Percentiles rank a stretch among this genome's conserved stretches.
These are phyloP conservation scores for Starmera pachycereana DNA, from an alignment of 805 yeast genomes.

Conservation along the genomic window DNA sequence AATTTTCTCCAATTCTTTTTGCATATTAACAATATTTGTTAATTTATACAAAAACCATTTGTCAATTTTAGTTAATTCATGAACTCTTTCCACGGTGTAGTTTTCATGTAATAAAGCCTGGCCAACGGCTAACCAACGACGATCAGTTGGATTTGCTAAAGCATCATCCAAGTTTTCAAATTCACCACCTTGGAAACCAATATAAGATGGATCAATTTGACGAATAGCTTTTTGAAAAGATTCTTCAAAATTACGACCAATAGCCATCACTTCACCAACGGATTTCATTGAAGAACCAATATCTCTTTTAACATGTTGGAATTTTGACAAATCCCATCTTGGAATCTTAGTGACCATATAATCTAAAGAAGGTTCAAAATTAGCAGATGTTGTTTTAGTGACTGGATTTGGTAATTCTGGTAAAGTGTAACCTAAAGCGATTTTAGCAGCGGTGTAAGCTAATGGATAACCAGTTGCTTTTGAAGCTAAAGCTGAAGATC, in stretches of 20 bases:
- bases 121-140: slow-evolving; percentile 97
- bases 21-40: slow-evolving; percentile 86
- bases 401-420: slow-evolving; percentile 96
- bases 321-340: slow-evolving; percentile 95
- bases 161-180: slow-evolving; percentile 70
- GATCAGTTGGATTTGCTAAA: slow-evolving; percentile 81
- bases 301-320: slow-evolving; percentile 88
- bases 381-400: slow-evolving; percentile 91
- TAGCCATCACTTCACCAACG: slow-evolving; percentile 99
- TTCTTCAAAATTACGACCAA: slow-evolving; percentile 96
- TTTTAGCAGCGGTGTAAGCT: slow-evolving; percentile 97
- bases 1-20: slow-evolving; percentile 62
- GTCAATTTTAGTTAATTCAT: slow-evolving; percentile 86
- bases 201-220: slow-evolving; percentile 83
- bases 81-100: slow-evolving; percentile 86
- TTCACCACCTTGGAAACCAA: slow-evolving; percentile 86
- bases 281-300: slow-evolving; percentile 97
- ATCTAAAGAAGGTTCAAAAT: slow-evolving; percentile 94
- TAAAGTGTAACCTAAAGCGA: slow-evolving; percentile 87
- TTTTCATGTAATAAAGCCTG: slow-evolving; percentile 90
- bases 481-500: slow-evolving; percentile 96
- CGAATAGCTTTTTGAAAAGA: slow-evolving; percentile 96
- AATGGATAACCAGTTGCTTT: slow-evolving; percentile 98
- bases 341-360: slow-evolving; percentile 96
- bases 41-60: slow-evolving; percentile 92